These are phyloP conservation scores for Glebionis coronaria DNA, from an alignment of 129 eudicot species.

Conservation along the genomic window DNA sequence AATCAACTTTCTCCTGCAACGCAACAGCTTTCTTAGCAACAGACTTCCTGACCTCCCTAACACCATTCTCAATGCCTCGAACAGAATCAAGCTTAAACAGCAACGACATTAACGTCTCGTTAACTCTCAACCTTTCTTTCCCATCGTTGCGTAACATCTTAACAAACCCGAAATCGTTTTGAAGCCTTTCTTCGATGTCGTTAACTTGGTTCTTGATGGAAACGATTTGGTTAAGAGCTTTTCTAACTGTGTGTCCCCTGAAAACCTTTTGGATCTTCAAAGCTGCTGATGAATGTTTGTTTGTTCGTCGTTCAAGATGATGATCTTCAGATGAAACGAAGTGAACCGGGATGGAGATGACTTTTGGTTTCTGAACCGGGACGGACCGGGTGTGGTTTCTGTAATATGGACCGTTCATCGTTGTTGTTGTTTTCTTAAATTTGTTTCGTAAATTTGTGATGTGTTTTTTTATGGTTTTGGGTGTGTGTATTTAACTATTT, in stretches of 20 bases:
- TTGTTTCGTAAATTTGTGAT: too few relatives aligned
- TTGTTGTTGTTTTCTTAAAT: neutral
- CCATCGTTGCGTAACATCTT: constrained; percentile 32
- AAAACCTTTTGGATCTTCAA: constrained; percentile 53
- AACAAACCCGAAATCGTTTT: constrained; percentile 4
- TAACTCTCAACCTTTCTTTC: constrained; percentile 50
- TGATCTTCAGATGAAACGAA: constrained; percentile 22
- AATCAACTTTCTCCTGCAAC: constrained; percentile 50
- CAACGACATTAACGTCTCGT: constrained; percentile 50
- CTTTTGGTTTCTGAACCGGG: constrained; percentile 15
- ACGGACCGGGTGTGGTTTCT: neutral
- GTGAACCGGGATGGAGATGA: constrained; percentile 42
- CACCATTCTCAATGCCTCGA: constrained; percentile 40
- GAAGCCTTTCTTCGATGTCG: constrained; percentile 28
- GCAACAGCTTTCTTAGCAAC: constrained; percentile 50
- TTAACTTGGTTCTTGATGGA: constrained; percentile 33
- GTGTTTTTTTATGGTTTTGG: too few relatives aligned
- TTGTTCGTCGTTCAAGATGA: neutral
- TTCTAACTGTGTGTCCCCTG: constrained; percentile 52
- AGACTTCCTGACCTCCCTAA: constrained; percentile 45
- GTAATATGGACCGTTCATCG: constrained; percentile 7
- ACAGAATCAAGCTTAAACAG: constrained; percentile 58
- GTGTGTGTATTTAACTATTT: too few relatives aligned
- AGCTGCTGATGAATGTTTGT: constrained; percentile 33
- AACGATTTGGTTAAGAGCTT: constrained; percentile 34